Conservation (phyloP, 2,329 filamentous ascomycete genomes). For the Amesomyces nigricolor region DNA sequence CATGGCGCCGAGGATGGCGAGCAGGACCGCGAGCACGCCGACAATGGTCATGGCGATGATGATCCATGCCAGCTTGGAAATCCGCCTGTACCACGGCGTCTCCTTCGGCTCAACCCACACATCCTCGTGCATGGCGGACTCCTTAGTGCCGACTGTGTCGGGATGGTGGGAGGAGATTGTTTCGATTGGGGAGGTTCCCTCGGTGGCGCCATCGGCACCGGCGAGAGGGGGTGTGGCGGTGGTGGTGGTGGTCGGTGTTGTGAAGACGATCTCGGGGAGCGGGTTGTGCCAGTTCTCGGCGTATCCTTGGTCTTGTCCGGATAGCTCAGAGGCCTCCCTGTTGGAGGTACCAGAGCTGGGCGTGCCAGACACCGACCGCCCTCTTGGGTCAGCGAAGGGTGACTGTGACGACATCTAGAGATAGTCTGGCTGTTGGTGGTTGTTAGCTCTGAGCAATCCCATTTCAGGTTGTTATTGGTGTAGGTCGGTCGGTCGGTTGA, state of each 20-base stretch:
- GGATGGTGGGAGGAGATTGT: constrained; percentile 3
- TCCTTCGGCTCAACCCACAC: constrained; percentile 19
- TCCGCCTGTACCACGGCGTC: constrained; percentile 22
- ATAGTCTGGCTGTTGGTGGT: background rate
- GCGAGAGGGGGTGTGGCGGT: background rate
- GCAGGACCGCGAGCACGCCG: constrained; percentile 20
- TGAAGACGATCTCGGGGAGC: constrained; percentile 15
- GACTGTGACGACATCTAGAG: background rate
- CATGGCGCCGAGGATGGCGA: constrained; percentile 25
- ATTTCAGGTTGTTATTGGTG: background rate
- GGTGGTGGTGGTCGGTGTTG: background rate
- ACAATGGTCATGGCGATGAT: constrained; percentile 14
- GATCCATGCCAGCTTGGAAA: constrained; percentile 18
- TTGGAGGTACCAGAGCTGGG: background rate
- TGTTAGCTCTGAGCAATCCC: background rate
- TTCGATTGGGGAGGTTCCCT: background rate
- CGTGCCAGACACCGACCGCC: constrained; percentile 10
- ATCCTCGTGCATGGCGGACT: constrained; percentile 6
- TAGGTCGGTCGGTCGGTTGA: background rate
- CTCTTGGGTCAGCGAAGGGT: constrained; percentile 5
- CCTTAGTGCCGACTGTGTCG: constrained; percentile 14
- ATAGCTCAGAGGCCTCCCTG: constrained; percentile 7
- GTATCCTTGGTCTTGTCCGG: constrained; percentile 16
- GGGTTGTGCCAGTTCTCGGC: constrained; percentile 20
- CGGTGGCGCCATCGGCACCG: constrained; percentile 4